Conservation (phyloP, 352 stramenopile species). For the Thalassiosira allenii region DNA sequence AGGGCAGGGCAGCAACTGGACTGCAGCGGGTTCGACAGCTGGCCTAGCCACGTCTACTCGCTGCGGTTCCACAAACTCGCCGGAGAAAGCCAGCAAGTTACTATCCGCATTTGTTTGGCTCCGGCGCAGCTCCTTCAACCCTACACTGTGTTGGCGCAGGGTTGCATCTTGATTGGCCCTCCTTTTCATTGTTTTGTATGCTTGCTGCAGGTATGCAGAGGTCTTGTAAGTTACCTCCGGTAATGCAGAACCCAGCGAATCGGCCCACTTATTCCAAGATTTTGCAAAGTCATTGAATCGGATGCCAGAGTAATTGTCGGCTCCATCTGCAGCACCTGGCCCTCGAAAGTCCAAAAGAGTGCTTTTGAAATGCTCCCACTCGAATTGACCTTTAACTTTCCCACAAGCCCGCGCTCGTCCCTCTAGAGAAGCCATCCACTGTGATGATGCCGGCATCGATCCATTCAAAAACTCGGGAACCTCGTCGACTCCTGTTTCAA, state of each 20-base stretch:
- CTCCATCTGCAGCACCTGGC: neutral
- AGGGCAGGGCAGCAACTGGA: too few relatives aligned
- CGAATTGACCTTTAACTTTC: constrained; percentile 1
- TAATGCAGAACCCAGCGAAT: neutral
- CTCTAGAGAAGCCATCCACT: constrained; percentile 12
- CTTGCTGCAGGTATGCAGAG: constrained; percentile 26
- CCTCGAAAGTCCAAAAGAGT: constrained; percentile 2
- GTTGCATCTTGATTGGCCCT: neutral
- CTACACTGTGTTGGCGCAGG: neutral
- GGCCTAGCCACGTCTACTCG: too few relatives aligned
- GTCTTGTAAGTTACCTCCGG: constrained; percentile 28
- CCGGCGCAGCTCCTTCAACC: too few relatives aligned
- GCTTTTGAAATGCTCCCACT: constrained; percentile 34
- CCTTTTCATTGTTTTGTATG: constrained; percentile 6
- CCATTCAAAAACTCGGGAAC: neutral
- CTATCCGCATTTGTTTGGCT: too few relatives aligned
- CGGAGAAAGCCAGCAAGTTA: too few relatives aligned
- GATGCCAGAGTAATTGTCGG: constrained; percentile 25
- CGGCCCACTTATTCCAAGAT: constrained; percentile 14
- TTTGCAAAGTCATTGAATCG: constrained; percentile 17
- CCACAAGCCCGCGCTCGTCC: constrained; percentile 13
- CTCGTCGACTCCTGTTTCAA: constrained; percentile 8
- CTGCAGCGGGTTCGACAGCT: too few relatives aligned
- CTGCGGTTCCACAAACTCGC: too few relatives aligned
- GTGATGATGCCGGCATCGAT: constrained; percentile 11